These are phyloP conservation scores for Alnus rubra DNA, from an alignment of 306 rosid species.

Conservation along the genomic window DNA sequence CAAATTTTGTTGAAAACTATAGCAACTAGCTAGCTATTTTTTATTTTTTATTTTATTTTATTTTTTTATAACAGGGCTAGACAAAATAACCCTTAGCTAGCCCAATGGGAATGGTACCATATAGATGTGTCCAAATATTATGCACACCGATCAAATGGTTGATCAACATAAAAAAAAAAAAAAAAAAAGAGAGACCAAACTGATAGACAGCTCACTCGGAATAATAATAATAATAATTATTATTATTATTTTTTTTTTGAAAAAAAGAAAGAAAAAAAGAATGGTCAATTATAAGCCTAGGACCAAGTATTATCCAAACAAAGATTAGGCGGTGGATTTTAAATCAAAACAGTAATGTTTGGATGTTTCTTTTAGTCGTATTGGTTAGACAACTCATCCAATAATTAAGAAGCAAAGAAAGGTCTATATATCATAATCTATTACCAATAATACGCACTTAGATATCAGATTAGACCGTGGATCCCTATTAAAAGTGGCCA, in stretches of 20 bases:
- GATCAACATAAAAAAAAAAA: background rate
- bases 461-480: background rate
- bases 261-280: background rate
- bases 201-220: background rate
- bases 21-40: too few species aligned
- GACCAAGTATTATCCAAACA: background rate
- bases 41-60: too few species aligned
- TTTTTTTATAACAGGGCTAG: too few species aligned
- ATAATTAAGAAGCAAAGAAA: background rate
- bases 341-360: background rate
- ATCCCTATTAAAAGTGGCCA: background rate
- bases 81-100: background rate
- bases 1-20: too few species aligned
- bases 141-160: background rate
- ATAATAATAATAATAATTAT: too few species aligned
- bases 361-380: background rate
- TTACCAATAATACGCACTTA: conserved; percentile 2
- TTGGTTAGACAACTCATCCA: background rate
- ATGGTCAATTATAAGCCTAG: background rate
- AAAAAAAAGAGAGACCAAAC: background rate
- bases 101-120: background rate
- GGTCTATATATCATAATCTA: background rate
- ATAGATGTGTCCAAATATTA: background rate
- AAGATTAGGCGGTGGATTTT: background rate
- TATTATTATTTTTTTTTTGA: background rate